Percentiles rank a stretch among this genome's conserved stretches.
These are phyloP conservation scores for Globisporangium cylindrosporum DNA, from an alignment of 352 stramenopile genomes.

Conservation along the genomic window DNA sequence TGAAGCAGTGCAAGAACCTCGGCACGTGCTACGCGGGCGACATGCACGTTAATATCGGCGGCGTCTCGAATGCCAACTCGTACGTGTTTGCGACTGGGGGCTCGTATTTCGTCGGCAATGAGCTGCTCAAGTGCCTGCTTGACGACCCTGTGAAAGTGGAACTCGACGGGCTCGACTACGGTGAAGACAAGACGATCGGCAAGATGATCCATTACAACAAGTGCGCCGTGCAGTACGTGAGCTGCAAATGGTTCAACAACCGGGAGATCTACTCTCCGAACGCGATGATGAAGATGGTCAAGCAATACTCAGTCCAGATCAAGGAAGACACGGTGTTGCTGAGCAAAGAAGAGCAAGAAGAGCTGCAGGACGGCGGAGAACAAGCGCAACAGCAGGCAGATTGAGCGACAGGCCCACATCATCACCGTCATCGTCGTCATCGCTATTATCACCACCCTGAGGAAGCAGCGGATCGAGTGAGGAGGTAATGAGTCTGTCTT, in stretches of 20 bases:
- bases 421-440: neutral
- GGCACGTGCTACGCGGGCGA: constrained; percentile 69
- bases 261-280: constrained; percentile 73
- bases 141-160: constrained; percentile 60
- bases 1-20: constrained; percentile 67
- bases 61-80: constrained; percentile 58
- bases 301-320: constrained; percentile 55
- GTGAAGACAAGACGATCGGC: constrained; percentile 75
- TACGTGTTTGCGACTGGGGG: constrained; percentile 79
- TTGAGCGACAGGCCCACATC: neutral
- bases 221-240: constrained; percentile 75
- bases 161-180: constrained; percentile 63
- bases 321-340: constrained; percentile 56
- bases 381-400: constrained; percentile 2
- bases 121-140: constrained; percentile 63
- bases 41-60: constrained; percentile 79
- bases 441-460: neutral
- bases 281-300: constrained; percentile 66
- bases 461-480: neutral
- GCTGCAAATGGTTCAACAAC: constrained; percentile 87
- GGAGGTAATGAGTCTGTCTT: neutral
- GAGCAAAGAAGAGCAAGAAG: constrained; percentile 35
- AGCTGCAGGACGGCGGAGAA: constrained; percentile 11
- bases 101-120: constrained; percentile 72
- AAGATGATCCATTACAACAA: constrained; percentile 86